Evolutionary conservation across 2,329 filamentous ascomycete genomes (phyloP), one percentile per base, ranked within the genome.

Genomic region (Talaromyces sp.): DNA sequence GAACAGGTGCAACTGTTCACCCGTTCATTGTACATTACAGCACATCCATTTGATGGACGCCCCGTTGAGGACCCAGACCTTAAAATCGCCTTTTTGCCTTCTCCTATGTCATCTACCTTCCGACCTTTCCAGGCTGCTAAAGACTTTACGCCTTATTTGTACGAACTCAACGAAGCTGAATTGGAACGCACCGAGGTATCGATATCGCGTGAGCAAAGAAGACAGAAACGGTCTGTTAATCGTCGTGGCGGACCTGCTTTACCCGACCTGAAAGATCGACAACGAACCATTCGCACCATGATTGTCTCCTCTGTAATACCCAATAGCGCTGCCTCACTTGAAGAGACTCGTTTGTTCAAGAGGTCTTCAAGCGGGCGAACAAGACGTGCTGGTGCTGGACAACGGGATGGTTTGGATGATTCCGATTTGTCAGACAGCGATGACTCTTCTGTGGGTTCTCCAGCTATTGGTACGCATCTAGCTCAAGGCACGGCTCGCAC

Each of bases 1-100:
- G 95, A 99, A 76, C 95, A 99, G 77, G 88, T 89, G 44, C 95
- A 99, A 73, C 84, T 98, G 33, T 99, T 97, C 75, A 96, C 92
- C 5, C 90, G 92, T 73, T 96, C 92, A 71, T 80, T 99, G 64
- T 98, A 96, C 77, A 91, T 95, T 70, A 86, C 96, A 60, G 92
- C 93, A 2, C 93, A 99, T 79, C 89, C 92, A 28, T 99, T 99
- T 71, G 95, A 99, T 73, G 95, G 95, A 57, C 86, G 95, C 39
- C 92, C 92, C 2, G 84, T 98, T 23, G 95, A 98, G 68, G 95
- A 99, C 72, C 86, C 92, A 5, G 95, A 99, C 72, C 84, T 99
- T 28, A 86, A 91, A 63, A 83, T 90, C 60, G 89, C 91, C 61
- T 96, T 99, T 77, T 81, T 98, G 37, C 89, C 90, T 28, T 92